Base-by-base conservation (phyloP, 1,284 basidiomycete species). In the Stygiomarasmius scandens region DNA sequence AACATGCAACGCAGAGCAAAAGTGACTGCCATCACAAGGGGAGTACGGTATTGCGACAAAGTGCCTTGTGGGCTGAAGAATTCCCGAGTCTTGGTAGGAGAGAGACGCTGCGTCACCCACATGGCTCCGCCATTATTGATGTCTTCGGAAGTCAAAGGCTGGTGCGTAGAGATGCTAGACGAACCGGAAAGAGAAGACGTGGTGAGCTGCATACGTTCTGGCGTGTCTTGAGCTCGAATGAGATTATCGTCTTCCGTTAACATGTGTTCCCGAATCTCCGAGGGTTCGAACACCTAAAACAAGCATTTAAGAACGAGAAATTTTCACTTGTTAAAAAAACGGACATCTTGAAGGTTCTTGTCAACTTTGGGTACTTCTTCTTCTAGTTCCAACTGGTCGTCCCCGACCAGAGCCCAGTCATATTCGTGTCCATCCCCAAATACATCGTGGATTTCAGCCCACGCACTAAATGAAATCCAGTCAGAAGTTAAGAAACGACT, bases 341-440 rank as follows among this genome's bases (percentile, higher is more conserved):
- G 63, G 66, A 95, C 95, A 72, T 98, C 96, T 67, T 92, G 88
- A 67, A 96, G 92, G 66, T 86, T 90, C 77, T 90, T 89, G 63
- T 95, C 92, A 52, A 81, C 81, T 67, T 89, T 92, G 34, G 69
- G 66, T 34, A 77, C 75, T 24, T 87, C 83, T 54, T 87, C 86
- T 34, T 90, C 85, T 22, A 77, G 77, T 20, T 81, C 82, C 3
- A 71, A 68, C 25, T 86, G 85, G 14, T 92, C 89, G 47, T 96
- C 95, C 10, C 84, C 89, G 45, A 80, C 88, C 54, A 98, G 74
- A 1, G 96, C 96, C 92, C 93, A 97, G 64, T 94, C 95, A 68
- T 96, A 99, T 64, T 99, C 96, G 66, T 92, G 89, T 19, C 97
- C 97, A 65, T 97, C 93, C 36, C 97, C 97, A 68, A 99, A 99